Evolutionary conservation across 108 stramenopile species (phyloP), one percentile per base, ranked within the genome.

Genomic region (Schizochytrium sp.): DNA sequence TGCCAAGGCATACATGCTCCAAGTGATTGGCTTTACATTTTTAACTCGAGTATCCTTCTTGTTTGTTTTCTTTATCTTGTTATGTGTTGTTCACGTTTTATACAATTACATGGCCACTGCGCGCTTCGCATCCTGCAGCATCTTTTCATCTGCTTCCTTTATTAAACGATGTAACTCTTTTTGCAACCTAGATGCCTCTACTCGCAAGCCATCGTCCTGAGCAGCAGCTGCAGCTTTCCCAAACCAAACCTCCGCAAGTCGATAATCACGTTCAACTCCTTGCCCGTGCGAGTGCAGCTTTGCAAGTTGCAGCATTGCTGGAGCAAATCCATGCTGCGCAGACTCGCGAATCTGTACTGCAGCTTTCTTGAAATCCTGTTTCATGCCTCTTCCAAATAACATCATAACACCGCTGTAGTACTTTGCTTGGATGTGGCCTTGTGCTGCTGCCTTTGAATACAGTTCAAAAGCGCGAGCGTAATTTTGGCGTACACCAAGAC

Each of bases 391-490:
- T 0, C 76, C 76, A 53, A 55, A 83, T 1, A 83, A 28, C 3
- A 55, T 47, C 76, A 83, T 83, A 10, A 83, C 53, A 28, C 76
- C 76, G 15, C 38, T n/a, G 47, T 83, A 83, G 2, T 83, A 83
- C 47, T 49, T 55, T 47, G 76, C 76, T 53, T 83, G 50, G 8
- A 1, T 40, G 40, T 83, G 47, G 19, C 76, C 76, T 10, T 55
- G 47, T n/a, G 38, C n/a, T 38, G 50, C 53, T 38, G 76, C 76
- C 55, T 55, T 50, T 2, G 47, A 17, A 53, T 83, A 83, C 76
- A 83, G 38, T 28, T 46, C 76, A 38, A 55, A 28, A 83, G 76
- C 76, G 17, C n/a, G 10, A n/a, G 47, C 50, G 76, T 83, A 83
- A 2, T 83, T 55, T 53, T 49, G 76, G 15, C 47, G 76, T n/a